These are phyloP conservation scores for Metarhizium robertsii DNA, from an alignment of 2,329 filamentous ascomycete species.

Conservation along the genomic window DNA sequence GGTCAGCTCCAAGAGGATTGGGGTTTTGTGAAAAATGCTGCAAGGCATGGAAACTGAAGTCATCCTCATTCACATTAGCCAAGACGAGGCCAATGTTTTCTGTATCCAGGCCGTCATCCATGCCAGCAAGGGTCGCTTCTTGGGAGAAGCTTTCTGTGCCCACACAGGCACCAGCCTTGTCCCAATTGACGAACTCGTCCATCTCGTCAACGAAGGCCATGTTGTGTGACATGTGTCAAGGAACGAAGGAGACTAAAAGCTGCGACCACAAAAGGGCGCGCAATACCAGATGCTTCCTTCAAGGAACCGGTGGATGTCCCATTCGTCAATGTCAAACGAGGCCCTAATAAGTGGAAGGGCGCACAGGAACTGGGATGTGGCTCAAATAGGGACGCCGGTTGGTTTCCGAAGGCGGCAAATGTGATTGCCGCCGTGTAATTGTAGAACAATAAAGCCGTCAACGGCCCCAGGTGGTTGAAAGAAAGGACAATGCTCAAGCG, in stretches of 20 bases:
- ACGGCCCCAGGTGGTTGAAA: not conserved
- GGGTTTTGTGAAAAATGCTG: slow-evolving; percentile 42
- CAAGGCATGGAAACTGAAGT: slow-evolving; percentile 50
- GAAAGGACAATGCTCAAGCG: not conserved
- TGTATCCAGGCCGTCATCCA: slow-evolving; percentile 19
- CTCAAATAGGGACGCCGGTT: not conserved
- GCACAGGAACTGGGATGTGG: not conserved
- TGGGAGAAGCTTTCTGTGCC: slow-evolving; percentile 22
- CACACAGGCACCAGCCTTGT: slow-evolving; percentile 34
- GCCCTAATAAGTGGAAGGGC: not conserved
- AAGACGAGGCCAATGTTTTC: slow-evolving; percentile 43
- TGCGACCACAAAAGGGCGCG: not conserved
- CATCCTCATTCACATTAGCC: slow-evolving; percentile 46
- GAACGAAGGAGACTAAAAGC: slow-evolving; percentile 9
- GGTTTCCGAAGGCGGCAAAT: not conserved
- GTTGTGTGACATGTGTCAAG: slow-evolving; percentile 9
- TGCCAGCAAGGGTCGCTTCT: slow-evolving; percentile 24
- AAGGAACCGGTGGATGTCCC: slow-evolving; percentile 7
- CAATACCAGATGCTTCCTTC: slow-evolving; percentile 3
- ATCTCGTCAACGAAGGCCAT: slow-evolving; percentile 39
- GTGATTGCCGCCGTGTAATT: not conserved
- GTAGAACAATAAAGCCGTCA: not conserved
- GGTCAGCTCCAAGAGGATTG: slow-evolving; percentile 17
- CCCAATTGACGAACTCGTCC: slow-evolving; percentile 58
- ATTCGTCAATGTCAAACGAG: slow-evolving; percentile 6